Conservation (phyloP, 2,329 filamentous ascomycete species). For the Diaporthe helianthi region DNA sequence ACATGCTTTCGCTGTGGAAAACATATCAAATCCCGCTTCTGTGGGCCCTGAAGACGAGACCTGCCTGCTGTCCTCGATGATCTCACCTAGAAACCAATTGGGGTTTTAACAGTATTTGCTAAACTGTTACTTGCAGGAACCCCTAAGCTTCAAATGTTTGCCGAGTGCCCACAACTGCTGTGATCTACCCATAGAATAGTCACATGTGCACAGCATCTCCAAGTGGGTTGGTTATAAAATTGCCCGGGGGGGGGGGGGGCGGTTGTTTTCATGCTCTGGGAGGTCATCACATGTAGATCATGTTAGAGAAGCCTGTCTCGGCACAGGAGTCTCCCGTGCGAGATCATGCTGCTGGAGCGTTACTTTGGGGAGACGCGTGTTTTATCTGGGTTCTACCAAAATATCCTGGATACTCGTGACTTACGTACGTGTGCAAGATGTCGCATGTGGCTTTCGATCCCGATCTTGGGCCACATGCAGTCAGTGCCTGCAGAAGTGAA, state of each 20-base stretch:
- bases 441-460: not conserved
- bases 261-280: no score
- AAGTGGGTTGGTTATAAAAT: not conserved
- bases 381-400: not conserved
- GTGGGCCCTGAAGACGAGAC: constrained; percentile 29
- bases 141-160: not conserved
- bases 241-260: no score
- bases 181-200: not conserved
- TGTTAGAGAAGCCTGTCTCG: not conserved
- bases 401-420: not conserved
- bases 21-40: constrained; percentile 21
- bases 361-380: not conserved
- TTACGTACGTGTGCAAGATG: not conserved
- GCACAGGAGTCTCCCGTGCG: not conserved
- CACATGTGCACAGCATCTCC: no score
- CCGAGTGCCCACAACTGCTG: not conserved
- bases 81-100: not conserved
- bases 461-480: not conserved
- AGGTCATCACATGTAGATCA: not conserved
- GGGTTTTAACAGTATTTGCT: no score
- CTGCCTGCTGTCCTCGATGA: not conserved
- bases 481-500: not conserved
- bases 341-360: not conserved
- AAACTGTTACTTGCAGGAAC: not conserved
- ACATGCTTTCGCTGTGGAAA: constrained; percentile 31